Evolutionary conservation across 495 filamentous ascomycete species (phyloP).

Genomic region (Penicillium crystallinum): DNA sequence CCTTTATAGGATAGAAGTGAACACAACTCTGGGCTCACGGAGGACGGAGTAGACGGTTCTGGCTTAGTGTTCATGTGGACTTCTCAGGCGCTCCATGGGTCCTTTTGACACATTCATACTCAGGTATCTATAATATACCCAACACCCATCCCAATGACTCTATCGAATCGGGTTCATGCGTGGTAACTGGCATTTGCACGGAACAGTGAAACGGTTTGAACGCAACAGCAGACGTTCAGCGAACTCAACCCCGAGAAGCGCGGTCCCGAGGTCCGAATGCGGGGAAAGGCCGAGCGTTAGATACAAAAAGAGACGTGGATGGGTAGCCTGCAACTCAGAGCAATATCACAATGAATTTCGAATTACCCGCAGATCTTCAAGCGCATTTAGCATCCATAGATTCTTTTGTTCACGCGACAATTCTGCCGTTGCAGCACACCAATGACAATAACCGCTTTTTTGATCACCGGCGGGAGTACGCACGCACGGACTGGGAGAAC

Average conservation of each 20-base stretch:
- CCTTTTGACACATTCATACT: no score
- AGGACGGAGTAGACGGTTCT: no score
- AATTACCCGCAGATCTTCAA: slow-evolving; percentile 43
- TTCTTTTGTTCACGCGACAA: slow-evolving; percentile 48
- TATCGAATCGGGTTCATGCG: no score
- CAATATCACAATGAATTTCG: slow-evolving; percentile 47
- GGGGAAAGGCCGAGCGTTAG: slow-evolving; percentile 6
- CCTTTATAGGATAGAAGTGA: no score
- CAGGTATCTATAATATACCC: no score
- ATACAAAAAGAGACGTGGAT: neutral
- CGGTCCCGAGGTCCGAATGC: slow-evolving; percentile 19
- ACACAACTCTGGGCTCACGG: no score
- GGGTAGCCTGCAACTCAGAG: neutral
- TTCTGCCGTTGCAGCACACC: slow-evolving; percentile 45
- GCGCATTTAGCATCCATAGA: slow-evolving; percentile 44
- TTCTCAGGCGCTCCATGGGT: no score
- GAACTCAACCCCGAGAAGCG: neutral
- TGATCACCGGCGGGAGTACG: slow-evolving; percentile 54
- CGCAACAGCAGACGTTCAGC: no score
- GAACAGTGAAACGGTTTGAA: no score
- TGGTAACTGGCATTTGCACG: no score
- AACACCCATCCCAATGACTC: no score
- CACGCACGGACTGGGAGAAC: slow-evolving; percentile 50
- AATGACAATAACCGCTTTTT: slow-evolving; percentile 58
- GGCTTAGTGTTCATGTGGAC: no score